phyloP scores from a whole-genome alignment of 306 rosid genomes.

The Hylodesmum podocarpum region DNA sequence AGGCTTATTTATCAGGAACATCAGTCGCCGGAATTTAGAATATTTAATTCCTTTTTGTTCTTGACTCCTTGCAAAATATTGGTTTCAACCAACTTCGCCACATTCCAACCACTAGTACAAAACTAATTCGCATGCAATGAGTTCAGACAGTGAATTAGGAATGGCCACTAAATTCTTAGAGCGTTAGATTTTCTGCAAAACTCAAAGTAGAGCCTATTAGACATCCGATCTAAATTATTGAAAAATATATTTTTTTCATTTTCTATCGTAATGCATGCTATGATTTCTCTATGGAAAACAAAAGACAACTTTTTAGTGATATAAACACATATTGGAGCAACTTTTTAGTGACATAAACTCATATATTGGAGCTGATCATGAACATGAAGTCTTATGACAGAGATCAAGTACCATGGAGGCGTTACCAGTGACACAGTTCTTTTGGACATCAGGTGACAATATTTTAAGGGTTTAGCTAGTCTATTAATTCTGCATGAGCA shows the following conservation, averaged over 20 bases:
- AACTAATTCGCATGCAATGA: neutral
- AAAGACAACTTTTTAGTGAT: neutral
- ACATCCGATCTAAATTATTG: neutral
- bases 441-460: neutral
- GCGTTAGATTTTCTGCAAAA: neutral
- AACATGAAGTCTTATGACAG: neutral
- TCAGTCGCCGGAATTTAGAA: neutral
- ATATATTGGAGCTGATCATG: neutral
- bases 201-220: neutral
- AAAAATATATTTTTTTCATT: neutral
- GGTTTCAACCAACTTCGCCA: neutral
- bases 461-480: too few relatives aligned
- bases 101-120: neutral
- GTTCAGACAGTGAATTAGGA: neutral
- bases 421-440: neutral
- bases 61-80: neutral
- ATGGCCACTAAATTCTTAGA: neutral
- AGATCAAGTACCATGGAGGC: neutral
- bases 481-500: too few relatives aligned
- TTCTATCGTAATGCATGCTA: neutral
- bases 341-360: neutral
- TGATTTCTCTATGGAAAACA: neutral
- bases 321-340: neutral
- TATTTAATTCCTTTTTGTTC: too few relatives aligned
- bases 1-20: neutral